These are phyloP conservation scores for Rhododendron ovatum DNA, from an alignment of 148 eudicot species.

Conservation along the genomic window DNA sequence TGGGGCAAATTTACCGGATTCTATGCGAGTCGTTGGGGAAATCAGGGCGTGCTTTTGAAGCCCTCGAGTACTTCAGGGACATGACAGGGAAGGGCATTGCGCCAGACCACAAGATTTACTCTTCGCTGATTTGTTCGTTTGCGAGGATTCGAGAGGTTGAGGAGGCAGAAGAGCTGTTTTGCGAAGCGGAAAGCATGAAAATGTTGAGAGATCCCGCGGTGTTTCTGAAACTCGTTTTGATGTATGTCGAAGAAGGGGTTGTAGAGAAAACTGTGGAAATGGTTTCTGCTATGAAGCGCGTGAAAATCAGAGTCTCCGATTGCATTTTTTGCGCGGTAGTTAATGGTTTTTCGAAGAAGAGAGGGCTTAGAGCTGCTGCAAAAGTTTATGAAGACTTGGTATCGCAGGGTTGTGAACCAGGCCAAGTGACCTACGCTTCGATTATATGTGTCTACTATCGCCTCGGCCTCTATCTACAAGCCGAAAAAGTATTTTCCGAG, in stretches of 20 bases:
- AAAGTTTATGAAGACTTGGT: conserved; percentile 51
- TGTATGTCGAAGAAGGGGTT: conserved; percentile 61
- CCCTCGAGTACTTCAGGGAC: conserved; percentile 54
- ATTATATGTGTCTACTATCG: conserved; percentile 51
- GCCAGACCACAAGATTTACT: conserved; percentile 40
- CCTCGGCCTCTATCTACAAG: conserved; percentile 50
- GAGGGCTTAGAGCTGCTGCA: conserved; percentile 50
- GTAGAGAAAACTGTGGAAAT: conserved; percentile 62
- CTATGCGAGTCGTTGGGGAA: conserved; percentile 62
- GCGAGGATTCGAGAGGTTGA: conserved; percentile 36
- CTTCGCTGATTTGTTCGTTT: conserved; percentile 57
- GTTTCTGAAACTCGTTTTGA: conserved; percentile 61
- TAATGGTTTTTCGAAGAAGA: conserved; percentile 67
- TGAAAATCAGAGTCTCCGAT: conserved; percentile 58
- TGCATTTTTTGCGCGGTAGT: conserved; percentile 82
- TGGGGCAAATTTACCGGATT: conserved; percentile 39
- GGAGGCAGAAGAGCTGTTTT: conserved; percentile 49
- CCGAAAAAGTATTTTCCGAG: conserved; percentile 48
- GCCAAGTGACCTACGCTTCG: conserved; percentile 91
- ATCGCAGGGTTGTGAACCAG: conserved; percentile 55
- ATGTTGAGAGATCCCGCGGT: conserved; percentile 80
- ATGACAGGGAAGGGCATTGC: conserved; percentile 49
- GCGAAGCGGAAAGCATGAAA: conserved; percentile 53
- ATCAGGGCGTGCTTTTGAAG: conserved; percentile 43
- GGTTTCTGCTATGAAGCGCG: conserved; percentile 49